Base-by-base conservation (phyloP, 345 rosid genomes). In the Heritiera littoralis region DNA sequence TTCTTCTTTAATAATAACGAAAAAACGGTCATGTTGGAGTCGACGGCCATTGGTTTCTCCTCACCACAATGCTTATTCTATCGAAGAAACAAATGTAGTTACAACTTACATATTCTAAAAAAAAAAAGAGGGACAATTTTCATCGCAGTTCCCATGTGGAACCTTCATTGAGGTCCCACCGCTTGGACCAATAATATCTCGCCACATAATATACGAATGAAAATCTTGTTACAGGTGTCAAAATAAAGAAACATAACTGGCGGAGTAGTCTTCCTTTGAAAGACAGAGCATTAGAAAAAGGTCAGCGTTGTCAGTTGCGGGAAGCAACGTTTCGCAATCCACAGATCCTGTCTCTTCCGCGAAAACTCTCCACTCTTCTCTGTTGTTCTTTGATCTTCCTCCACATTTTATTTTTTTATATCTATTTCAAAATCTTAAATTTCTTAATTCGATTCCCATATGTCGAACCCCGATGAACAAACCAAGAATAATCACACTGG, bases 401-500 rank as follows among this genome's bases (percentile, higher is more conserved):
- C n/a, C 23, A 10, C 35, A 5, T 18, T 41, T 74, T 59, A 0
- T 20, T 69, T 41, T 20, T 28, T 6, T 15, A 38, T 3, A 40
- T 11, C 10, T 6, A 2, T n/a, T 74, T 51, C 52, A 18, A 41
- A 11, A 12, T 45, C 78, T 54, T 2, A 17, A 0, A 55, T 28
- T 30, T 17, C 17, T 15, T 15, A 14, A 35, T 17, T 15, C 28
- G 7, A n/a, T 45, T 30, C 23, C 59, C 64, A 66, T 7, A 87
- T 87, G 92, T 78, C 89, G 11, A 70, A 75, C 18, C 51, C 79
- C 18, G 83, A 84, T 48, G 82, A 84, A n/a, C 52, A 20, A 18
- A 41, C 74, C 11, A 54, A n/a, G 11, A 51, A 76, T 2, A 49
- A 74, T 5, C 64, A 59, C 10, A 76, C 23, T 0, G 65, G 73